A percentile compares a stretch with the other conserved stretches of the same genome.
Evolutionary conservation across 1,139 yeast genomes (phyloP).

Genomic region (Scheffersomyces titani): DNA sequence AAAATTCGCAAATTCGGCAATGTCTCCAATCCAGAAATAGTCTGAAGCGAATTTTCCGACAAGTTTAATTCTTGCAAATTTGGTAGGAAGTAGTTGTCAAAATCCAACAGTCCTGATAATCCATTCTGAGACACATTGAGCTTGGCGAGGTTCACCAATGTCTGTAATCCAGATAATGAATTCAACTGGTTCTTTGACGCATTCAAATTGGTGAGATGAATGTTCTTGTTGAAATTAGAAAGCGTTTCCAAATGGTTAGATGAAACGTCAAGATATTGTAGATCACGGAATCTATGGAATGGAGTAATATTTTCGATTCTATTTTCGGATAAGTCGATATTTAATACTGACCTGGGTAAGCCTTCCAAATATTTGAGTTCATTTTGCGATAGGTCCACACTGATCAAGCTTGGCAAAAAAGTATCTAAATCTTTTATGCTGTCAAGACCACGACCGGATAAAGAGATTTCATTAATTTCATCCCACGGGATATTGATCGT

Average conservation of each 20-base stretch:
- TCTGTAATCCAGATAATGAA: constrained; percentile 38
- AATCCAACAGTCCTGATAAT: constrained; percentile 39
- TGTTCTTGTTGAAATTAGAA: constrained; percentile 29
- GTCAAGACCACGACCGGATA: constrained; percentile 33
- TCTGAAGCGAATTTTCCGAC: constrained; percentile 40
- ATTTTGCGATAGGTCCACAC: constrained; percentile 44
- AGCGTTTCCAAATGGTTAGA: constrained; percentile 38
- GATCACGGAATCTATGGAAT: constrained; percentile 38
- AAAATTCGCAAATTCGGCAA: constrained; percentile 39
- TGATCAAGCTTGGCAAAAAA: constrained; percentile 45
- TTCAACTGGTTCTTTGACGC: constrained; percentile 33
- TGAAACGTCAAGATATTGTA: constrained; percentile 46
- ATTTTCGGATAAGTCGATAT: constrained; percentile 40
- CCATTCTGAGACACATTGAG: constrained; percentile 47
- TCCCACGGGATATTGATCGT: constrained; percentile 43
- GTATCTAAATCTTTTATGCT: constrained; percentile 45
- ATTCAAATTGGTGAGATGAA: constrained; percentile 39
- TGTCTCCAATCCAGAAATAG: constrained; percentile 35
- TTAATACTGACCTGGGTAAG: constrained; percentile 39
- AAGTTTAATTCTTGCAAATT: constrained; percentile 48
- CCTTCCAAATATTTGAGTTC: constrained; percentile 49
- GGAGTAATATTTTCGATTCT: constrained; percentile 42
- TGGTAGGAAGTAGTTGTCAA: constrained; percentile 33
- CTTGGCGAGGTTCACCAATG: constrained; percentile 39
- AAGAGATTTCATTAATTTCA: constrained; percentile 33